Evolutionary conservation across 2,329 filamentous ascomycete genomes (phyloP), one percentile per base, ranked within the genome.

Genomic region (Simplicillium aogashimaense): DNA sequence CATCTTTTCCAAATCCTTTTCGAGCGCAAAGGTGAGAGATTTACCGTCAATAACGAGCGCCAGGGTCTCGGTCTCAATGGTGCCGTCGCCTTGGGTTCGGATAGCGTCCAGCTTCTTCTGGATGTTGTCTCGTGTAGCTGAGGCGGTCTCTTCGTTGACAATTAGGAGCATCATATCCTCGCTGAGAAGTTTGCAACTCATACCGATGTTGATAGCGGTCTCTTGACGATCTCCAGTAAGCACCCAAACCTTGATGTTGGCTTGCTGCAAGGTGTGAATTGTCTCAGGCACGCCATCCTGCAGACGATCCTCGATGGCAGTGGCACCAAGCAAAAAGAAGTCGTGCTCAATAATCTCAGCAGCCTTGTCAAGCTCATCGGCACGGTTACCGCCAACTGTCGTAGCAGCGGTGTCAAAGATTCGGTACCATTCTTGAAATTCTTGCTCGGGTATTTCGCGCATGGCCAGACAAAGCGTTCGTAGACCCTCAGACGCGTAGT

Each of bases 111-210:
- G 71, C 58, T 98, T 98, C 71, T 95, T 97, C 49, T 86, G 77
- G 18, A 98, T 69, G 53, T 95, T 97, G 55, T 92, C 84, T 38
- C 86, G 74, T 4, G 92, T 97, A 4, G 79, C 85, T 29, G 73
- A 69, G 12, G 87, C 74, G 37, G 68, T 74, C 52, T 97, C 89
- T 57, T 98, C 92, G 55, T 98, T 98, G 55, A 98, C 76, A 51
- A 98, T 95, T 40, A 98, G 69, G 10, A 98, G 74, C 55, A 92
- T 95, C 92, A 98, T 98, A 53, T 98, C 94, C 63, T 98, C 92
- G 50, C 88, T 95, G 45, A 98, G 86, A 37, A 98, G 75, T 65
- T 97, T 97, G 66, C 92, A 98, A 59, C 88, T 95, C 92, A 98
- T 98, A 48, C 94, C 92, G 50, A 98, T 98, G 60, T 98, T 98